phyloP scores from a whole-genome alignment of 208 protist species.

The Trypanosoma rangeli region DNA sequence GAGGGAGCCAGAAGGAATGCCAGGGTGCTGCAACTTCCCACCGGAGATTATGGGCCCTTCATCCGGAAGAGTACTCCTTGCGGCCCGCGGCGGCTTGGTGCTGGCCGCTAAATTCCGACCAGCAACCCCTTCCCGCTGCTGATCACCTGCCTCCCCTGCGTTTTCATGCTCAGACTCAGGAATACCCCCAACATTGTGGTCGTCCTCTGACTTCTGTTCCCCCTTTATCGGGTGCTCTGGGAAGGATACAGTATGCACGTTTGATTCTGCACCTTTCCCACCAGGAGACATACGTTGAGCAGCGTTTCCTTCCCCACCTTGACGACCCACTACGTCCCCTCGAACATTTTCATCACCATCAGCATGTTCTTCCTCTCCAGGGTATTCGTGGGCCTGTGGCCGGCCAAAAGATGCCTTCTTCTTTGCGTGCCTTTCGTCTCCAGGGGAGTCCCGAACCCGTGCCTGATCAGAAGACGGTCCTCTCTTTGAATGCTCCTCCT shows the following conservation, averaged over 20 bases:
- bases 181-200: neutral
- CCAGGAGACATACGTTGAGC: neutral
- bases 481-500: neutral
- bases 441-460: neutral
- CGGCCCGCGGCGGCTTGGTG: conserved; percentile 15
- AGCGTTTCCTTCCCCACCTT: neutral
- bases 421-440: conserved; percentile 6
- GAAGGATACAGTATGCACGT: neutral
- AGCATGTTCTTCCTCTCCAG: conserved; percentile 1
- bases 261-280: conserved; percentile 11
- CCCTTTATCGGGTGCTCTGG: neutral
- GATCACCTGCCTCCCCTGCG: too few species aligned
- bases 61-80: neutral
- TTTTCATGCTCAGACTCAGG: too few species aligned
- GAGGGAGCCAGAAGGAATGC: neutral
- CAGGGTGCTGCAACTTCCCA: neutral
- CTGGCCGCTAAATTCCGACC: neutral
- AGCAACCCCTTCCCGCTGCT: neutral
- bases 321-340: neutral
- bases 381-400: neutral
- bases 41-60: conserved; percentile 3
- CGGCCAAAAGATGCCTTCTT: neutral
- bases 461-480: neutral
- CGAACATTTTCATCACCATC: conserved; percentile 10
- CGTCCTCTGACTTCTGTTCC: neutral